A percentile compares a stretch with the other conserved stretches of the same genome.
These are phyloP conservation scores for Syzygium aromaticum DNA, from an alignment of 345 rosid species.

Conservation along the genomic window DNA sequence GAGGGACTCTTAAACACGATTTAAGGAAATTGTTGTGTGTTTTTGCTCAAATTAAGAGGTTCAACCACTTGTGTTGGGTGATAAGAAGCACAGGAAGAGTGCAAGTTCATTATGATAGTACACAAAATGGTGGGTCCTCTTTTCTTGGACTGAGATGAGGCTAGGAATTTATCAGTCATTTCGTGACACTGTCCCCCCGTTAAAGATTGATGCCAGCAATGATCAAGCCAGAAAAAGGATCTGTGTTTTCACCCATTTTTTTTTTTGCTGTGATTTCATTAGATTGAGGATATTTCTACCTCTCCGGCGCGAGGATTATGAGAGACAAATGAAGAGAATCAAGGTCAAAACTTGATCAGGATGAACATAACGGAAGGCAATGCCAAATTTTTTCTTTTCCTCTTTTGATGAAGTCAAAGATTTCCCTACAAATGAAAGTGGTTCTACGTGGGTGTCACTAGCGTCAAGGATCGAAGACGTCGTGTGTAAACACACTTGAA, in stretches of 20 bases:
- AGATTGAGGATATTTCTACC: background rate
- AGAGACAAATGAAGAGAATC: background rate
- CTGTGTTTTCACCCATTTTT: background rate
- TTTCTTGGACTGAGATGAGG: background rate
- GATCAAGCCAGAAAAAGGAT: background rate
- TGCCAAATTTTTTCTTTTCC: background rate
- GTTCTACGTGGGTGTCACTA: background rate
- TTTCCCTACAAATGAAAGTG: background rate
- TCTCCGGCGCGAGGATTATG: too few species aligned
- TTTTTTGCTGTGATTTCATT: background rate
- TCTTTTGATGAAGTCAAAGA: background rate
- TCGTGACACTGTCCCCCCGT: background rate
- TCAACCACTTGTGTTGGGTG: background rate
- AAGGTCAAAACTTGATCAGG: background rate
- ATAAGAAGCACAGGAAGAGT: background rate
- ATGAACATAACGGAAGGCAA: background rate
- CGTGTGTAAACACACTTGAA: background rate
- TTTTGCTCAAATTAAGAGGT: background rate
- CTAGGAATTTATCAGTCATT: background rate
- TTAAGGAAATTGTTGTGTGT: background rate
- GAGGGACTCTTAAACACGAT: background rate
- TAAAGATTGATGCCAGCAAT: background rate
- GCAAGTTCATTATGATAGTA: background rate
- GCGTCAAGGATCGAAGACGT: background rate
- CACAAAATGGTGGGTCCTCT: background rate